Base-by-base conservation (phyloP, 1,139 yeast genomes). In the Wickerhamiella pararugosa region DNA sequence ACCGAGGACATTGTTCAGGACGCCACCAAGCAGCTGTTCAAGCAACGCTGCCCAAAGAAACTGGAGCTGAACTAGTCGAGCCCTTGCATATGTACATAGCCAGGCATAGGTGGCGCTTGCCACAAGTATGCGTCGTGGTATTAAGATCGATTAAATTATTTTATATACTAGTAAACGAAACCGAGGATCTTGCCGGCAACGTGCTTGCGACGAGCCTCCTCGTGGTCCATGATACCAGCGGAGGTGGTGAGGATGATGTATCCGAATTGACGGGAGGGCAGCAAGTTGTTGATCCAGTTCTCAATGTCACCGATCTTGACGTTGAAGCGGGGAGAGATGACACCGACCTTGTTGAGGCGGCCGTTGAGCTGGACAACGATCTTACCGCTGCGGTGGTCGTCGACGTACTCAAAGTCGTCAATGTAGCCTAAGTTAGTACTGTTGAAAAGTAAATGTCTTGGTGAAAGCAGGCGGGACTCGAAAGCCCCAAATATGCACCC, bases 201-300 rank as follows among this genome's bases (percentile, higher is more conserved):
- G 70, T 90, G 97, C 82, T 90, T 90, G 79, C 97, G 82, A 79
- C 96, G 86, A 60, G 98, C 98, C 75, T 90, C 98, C 74, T 90
- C 98, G 73, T 90, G 98, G 75, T 90, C 97, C 95, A 90, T 86
- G 60, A 90, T 90, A 71, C 98, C 98, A 60, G 97, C 95, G 60
- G 98, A 90, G 59, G 98, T 90, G 67, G 98, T 87, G 64, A 87
- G 77, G 67, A 87, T 81, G 63, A 87, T 87, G 72, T 72, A 86
- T 73, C 97, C 97, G 63, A 87, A 87, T 71, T 87, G 97, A 80
- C 97, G 84, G 54, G 97, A 94, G 63, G 97, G 97, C 64, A 87
- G 75, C 65, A 87, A 78, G 77, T 84, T 86, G 67, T 78, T 94
- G 59, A 94, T 86, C 97, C 97, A 87, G 72, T 83, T 84, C 73